Evolutionary conservation across 2,329 filamentous ascomycete genomes (phyloP), one percentile per base, ranked within the genome.

Genomic region (Geosmithia putterillii): DNA sequence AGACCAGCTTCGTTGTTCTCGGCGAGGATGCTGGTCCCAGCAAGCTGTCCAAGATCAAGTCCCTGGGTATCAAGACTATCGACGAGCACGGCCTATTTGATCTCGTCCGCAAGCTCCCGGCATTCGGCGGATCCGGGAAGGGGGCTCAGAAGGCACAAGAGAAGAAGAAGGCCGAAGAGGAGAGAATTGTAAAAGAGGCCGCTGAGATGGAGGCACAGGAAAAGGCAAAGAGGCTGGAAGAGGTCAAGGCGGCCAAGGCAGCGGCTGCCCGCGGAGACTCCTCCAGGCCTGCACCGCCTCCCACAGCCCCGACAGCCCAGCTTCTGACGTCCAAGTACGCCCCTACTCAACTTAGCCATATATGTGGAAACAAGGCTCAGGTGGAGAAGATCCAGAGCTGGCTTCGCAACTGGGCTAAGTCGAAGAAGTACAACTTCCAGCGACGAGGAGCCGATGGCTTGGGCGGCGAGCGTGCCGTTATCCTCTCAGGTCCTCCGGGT

Each of bases 311-410:
- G 34, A 71, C 79, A 43, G 73, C 77, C 46, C 80, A 86, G 51
- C 70, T 98, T 2, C 94, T 92, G 83, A 98, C 92, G 2, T 85
- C 83, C 38, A 96, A 95, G 54, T 96, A 98, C 62, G 92, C 92
- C 0, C 92, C 92, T 2, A 85, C 83, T 1, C 75, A 83, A 44
- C 70, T 94, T 38, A 83, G 66, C 45, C 89, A 95, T 57, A 95
- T 98, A 40, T 96, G 90, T 59, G 92, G 92, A 49, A 98, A 98
- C 65, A 96, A 96, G 61, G 72, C 67, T 2, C 77, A 82, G 23
- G 90, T 98, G 1, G 89, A 96, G 57, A 94, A 83, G 58, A 81
- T 98, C 10, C 86, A 94, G 56, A 71, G 66, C 22, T 98, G 92
- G 92, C 70, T 98, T 43, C 79, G 79, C 45, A 80, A 80, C 49